A percentile compares a stretch with the other conserved stretches of the same genome.
phyloP scores from a whole-genome alignment of 768 basidiomycete species.

The Mrakia frigida region DNA sequence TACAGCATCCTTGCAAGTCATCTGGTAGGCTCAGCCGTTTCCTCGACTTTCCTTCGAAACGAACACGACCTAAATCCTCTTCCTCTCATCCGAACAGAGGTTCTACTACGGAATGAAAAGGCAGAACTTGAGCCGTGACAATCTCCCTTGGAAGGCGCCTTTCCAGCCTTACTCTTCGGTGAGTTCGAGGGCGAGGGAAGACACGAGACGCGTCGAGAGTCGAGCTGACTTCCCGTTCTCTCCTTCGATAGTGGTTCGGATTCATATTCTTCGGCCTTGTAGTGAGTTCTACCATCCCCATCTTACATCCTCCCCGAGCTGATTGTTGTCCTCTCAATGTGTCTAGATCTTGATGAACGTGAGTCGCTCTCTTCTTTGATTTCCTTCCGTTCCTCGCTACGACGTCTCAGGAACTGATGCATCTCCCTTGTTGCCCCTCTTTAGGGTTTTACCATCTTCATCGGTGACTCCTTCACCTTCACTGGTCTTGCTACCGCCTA shows the following conservation, averaged over 20 bases:
- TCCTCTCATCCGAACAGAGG: background rate
- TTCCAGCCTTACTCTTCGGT: conserved; percentile 27
- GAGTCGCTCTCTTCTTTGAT: no score
- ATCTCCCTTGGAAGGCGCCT: conserved; percentile 20
- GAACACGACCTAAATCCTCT: no score
- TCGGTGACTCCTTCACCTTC: conserved; percentile 35
- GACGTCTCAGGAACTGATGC: no score
- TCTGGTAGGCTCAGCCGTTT: background rate
- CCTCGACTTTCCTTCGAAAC: background rate
- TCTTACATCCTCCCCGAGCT: no score
- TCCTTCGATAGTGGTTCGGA: background rate
- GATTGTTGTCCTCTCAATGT: no score
- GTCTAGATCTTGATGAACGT: background rate
- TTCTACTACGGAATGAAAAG: conserved; percentile 29
- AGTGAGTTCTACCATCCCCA: no score
- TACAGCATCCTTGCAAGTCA: background rate
- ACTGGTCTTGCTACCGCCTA: background rate
- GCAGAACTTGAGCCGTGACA: conserved; percentile 16
- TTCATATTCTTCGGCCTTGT: background rate
- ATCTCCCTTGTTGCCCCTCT: no score
- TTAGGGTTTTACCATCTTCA: conserved; percentile 34
- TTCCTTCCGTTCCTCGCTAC: no score
- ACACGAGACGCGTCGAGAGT: no score
- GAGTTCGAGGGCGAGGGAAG: no score
- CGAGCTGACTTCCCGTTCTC: background rate